A percentile compares a stretch with the other conserved stretches of the same genome.
phyloP scores from a whole-genome alignment of 163 green algal species.

The Scenedesmus sp. region DNA sequence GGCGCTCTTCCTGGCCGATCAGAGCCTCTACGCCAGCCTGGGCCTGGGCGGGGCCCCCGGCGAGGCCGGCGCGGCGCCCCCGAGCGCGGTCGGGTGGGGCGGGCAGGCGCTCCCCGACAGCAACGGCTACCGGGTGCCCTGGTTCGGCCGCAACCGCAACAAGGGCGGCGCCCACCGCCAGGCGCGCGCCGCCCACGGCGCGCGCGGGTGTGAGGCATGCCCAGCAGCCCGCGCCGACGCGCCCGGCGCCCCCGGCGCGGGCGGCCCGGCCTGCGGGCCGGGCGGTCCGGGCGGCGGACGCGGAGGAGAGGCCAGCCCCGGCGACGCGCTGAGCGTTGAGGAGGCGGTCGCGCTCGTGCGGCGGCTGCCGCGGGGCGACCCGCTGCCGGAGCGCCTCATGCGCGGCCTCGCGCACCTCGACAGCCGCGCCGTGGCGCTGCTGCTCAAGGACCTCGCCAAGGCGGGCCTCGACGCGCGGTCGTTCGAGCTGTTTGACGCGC shows the following conservation, averaged over 20 bases:
- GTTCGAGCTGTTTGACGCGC: slow-evolving; percentile 76
- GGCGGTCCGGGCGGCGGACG: too few relatives aligned
- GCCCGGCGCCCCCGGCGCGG: not conserved
- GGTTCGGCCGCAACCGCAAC: not conserved
- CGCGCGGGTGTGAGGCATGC: not conserved
- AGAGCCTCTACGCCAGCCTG: too few relatives aligned
- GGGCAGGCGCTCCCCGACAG: not conserved
- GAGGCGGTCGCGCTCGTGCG: slow-evolving; percentile 60
- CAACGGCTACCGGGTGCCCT: not conserved
- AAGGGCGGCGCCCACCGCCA: not conserved
- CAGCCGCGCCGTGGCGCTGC: slow-evolving; percentile 63
- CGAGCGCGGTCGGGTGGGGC: not conserved
- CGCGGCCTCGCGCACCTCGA: slow-evolving; percentile 68
- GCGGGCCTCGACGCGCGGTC: slow-evolving; percentile 55
- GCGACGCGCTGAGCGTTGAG: slow-evolving; percentile 61
- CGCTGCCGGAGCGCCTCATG: slow-evolving; percentile 61
- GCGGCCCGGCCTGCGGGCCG: slow-evolving; percentile 40
- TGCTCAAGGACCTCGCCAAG: slow-evolving; percentile 76
- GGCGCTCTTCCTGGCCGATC: too few relatives aligned
- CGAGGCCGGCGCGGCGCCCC: too few relatives aligned
- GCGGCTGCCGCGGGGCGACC: slow-evolving; percentile 49
- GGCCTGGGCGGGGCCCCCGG: not conserved
- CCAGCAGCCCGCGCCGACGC: not conserved
- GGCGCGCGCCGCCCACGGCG: not conserved
- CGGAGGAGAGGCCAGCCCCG: too few relatives aligned